Conservation (phyloP, 306 rosid species). For the Carpinus viminea region DNA sequence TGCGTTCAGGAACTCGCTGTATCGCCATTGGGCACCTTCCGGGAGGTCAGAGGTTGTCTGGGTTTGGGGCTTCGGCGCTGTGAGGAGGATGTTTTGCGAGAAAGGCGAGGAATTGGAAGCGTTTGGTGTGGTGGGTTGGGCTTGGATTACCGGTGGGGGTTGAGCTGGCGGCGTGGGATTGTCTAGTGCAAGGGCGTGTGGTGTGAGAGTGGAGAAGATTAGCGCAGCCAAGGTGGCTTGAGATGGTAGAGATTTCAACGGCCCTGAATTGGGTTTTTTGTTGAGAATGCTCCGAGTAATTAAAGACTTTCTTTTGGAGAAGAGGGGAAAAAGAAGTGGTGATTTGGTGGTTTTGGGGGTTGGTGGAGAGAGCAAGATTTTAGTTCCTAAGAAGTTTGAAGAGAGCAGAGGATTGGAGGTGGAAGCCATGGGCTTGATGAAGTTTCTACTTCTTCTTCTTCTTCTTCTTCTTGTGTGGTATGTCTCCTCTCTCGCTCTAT, state of each 20-base stretch:
- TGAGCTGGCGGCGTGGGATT: slow-evolving; percentile 37
- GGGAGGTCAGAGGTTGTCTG: slow-evolving; percentile 70
- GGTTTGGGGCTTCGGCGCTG: slow-evolving; percentile 79
- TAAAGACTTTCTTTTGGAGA: slow-evolving; percentile 33
- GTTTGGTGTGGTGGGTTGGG: slow-evolving; percentile 48
- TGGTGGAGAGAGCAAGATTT: slow-evolving; percentile 54
- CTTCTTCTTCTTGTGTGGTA: too few species aligned
- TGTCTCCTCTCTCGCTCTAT: background rate
- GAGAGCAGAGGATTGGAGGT: slow-evolving; percentile 58
- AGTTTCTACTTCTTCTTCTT: background rate
- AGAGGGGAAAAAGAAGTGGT: slow-evolving; percentile 25
- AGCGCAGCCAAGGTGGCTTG: slow-evolving; percentile 71
- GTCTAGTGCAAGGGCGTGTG: slow-evolving; percentile 64
- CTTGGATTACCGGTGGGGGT: slow-evolving; percentile 52
- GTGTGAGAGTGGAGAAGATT: slow-evolving; percentile 61
- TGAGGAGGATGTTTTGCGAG: slow-evolving; percentile 59
- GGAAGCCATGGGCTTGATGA: slow-evolving; percentile 55
- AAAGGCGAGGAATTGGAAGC: slow-evolving; percentile 61
- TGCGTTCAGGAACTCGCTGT: slow-evolving; percentile 92
- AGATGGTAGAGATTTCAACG: slow-evolving; percentile 45
- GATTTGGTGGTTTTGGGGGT: slow-evolving; percentile 73
- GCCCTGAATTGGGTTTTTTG: slow-evolving; percentile 30
- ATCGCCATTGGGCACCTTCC: slow-evolving; percentile 90
- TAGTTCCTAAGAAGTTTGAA: slow-evolving; percentile 57
- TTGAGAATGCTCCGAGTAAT: slow-evolving; percentile 32